These are phyloP conservation scores for Phialemonium atrogriseum DNA, from an alignment of 2,329 filamentous ascomycete species.

Conservation along the genomic window DNA sequence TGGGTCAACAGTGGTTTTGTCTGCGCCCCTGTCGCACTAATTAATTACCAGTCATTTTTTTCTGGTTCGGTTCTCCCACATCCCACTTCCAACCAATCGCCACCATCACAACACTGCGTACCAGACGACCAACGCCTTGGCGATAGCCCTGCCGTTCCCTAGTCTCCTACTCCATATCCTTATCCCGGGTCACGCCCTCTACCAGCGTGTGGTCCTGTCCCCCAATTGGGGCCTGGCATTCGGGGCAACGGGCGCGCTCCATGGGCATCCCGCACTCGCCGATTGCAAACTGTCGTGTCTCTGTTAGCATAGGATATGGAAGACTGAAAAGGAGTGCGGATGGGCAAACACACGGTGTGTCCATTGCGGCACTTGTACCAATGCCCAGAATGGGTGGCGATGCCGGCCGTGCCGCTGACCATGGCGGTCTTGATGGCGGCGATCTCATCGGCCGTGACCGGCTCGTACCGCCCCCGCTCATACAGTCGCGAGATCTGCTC, in stretches of 20 bases:
- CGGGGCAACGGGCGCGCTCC: constrained; percentile 50
- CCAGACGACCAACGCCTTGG: too few species aligned
- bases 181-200: constrained; percentile 41
- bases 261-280: constrained; percentile 62
- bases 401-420: constrained; percentile 30
- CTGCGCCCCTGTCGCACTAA: too few species aligned
- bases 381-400: constrained; percentile 26
- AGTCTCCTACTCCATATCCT: constrained; percentile 43
- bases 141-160: too few species aligned
- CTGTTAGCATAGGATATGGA: constrained; percentile 37
- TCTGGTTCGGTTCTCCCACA: too few species aligned
- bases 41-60: too few species aligned
- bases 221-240: constrained; percentile 51
- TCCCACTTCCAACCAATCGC: too few species aligned
- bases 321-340: neutral
- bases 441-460: constrained; percentile 31
- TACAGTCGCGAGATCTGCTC: constrained; percentile 20
- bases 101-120: too few species aligned
- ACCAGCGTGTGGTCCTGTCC: constrained; percentile 41
- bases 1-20: too few species aligned
- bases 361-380: constrained; percentile 24
- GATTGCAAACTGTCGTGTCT: constrained; percentile 50
- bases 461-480: constrained; percentile 25
- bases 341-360: constrained; percentile 15
- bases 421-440: constrained; percentile 37